phyloP scores from a whole-genome alignment of 1,284 basidiomycete genomes.

The Apiotrichum laibachii region DNA sequence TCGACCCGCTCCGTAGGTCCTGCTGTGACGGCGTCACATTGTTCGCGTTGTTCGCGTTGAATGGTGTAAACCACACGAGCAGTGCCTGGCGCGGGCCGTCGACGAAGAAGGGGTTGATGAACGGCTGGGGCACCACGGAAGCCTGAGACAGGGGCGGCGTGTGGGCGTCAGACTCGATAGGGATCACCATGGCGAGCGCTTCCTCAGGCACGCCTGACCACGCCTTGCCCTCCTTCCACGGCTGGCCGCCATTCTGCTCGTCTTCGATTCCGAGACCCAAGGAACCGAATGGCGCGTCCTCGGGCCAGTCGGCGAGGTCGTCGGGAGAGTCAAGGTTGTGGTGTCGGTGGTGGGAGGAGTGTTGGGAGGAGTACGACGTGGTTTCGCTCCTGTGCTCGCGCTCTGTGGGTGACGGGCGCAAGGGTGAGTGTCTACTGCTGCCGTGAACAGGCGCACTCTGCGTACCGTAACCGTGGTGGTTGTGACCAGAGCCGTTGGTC shows the following conservation, averaged over 20 bases:
- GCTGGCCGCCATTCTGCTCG: constrained; percentile 25
- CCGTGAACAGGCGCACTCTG: background rate
- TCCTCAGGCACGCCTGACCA: constrained; percentile 49
- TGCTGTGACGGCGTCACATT: background rate
- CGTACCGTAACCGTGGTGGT: background rate
- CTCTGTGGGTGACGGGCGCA: background rate
- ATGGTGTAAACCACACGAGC: constrained; percentile 50
- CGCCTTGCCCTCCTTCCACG: constrained; percentile 43
- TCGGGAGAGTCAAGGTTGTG: constrained; percentile 13
- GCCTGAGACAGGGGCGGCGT: background rate
- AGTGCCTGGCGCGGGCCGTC: constrained; percentile 36
- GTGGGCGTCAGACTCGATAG: constrained; percentile 25
- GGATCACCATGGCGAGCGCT: constrained; percentile 50
- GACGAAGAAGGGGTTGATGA: constrained; percentile 30
- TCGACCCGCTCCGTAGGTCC: background rate
- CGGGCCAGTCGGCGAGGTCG: constrained; percentile 13
- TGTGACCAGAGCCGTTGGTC: constrained; percentile 5
- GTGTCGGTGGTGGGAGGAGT: constrained; percentile 3
- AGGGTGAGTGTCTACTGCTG: background rate
- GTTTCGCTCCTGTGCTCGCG: constrained; percentile 16
- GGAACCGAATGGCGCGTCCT: constrained; percentile 19
- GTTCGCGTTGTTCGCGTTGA: constrained; percentile 27
- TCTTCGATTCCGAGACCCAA: constrained; percentile 27
- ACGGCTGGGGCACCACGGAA: constrained; percentile 10
- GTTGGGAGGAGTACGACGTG: constrained; percentile 22